Conservation (phyloP, 2,329 filamentous ascomycete genomes). For the Aspergillus pseudoviridinutans region DNA sequence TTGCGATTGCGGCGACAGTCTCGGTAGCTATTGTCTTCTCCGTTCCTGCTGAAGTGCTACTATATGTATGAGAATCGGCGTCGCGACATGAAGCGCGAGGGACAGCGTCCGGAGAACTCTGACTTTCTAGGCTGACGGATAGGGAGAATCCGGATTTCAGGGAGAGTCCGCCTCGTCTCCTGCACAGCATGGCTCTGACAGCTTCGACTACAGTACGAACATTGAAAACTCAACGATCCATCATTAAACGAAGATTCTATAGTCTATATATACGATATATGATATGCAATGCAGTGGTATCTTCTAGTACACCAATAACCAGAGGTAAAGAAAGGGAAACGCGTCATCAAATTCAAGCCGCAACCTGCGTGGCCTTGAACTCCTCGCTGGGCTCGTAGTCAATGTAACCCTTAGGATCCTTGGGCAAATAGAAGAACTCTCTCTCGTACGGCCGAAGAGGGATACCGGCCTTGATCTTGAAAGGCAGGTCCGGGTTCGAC, state of each 20-base stretch:
- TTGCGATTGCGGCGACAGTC: conserved; percentile 35
- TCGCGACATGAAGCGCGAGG: conserved; percentile 18
- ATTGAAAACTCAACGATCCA: neutral
- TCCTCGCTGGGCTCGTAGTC: conserved; percentile 35
- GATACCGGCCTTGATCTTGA: conserved; percentile 37
- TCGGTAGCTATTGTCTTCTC: conserved; percentile 26
- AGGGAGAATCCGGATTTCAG: conserved; percentile 27
- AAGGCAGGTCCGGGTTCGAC: conserved; percentile 45
- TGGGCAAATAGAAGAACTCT: conserved; percentile 38
- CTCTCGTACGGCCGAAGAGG: conserved; percentile 38
- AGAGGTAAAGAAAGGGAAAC: neutral
- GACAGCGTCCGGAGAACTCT: conserved; percentile 19
- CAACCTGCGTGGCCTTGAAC: conserved; percentile 21
- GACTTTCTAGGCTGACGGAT: conserved; percentile 33
- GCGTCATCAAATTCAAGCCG: conserved; percentile 11
- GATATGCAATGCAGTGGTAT: neutral
- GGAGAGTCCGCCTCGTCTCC: conserved; percentile 4
- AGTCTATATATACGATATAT: conserved; percentile 7
- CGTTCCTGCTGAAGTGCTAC: conserved; percentile 18
- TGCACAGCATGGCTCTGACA: neutral
- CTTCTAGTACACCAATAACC: neutral
- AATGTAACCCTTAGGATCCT: conserved; percentile 37
- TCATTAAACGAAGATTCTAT: neutral
- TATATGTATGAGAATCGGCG: conserved; percentile 31
- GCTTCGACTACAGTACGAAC: conserved; percentile 1